Evolutionary conservation across 1,284 basidiomycete species (phyloP).

Genomic region (Cerioporus squamosus): DNA sequence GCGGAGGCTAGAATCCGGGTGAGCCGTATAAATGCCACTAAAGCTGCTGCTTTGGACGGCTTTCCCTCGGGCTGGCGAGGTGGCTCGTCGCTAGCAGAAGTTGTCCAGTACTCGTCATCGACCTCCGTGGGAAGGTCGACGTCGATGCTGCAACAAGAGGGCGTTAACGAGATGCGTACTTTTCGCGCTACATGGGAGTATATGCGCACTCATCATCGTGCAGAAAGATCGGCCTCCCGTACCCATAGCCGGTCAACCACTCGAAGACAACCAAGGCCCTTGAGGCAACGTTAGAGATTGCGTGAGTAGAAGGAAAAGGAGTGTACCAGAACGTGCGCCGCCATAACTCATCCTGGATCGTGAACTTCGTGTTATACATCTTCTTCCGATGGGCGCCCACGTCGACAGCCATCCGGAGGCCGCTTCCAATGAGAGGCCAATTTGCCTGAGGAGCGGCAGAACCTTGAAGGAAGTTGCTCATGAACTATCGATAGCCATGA

Average conservation of each 20-base stretch:
- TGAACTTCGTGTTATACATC: conserved; percentile 31
- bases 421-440: conserved; percentile 55
- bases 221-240: conserved; percentile 85
- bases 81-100: conserved; percentile 43
- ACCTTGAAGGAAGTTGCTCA: conserved; percentile 42
- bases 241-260: conserved; percentile 62
- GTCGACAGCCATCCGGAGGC: conserved; percentile 51
- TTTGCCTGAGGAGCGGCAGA: conserved; percentile 52
- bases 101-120: conserved; percentile 76
- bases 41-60: conserved; percentile 57
- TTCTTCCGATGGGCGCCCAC: conserved; percentile 45
- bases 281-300: not conserved
- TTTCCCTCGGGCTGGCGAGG: conserved; percentile 58
- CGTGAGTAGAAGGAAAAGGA: not conserved
- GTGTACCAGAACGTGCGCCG: conserved; percentile 75
- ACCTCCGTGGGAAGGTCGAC: conserved; percentile 68
- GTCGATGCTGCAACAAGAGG: conserved; percentile 51
- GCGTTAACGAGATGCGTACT: not conserved
- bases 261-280: conserved; percentile 69
- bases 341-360: conserved; percentile 53
- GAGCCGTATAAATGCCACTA: conserved; percentile 61
- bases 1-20: conserved; percentile 66
- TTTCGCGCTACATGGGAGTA: no score
- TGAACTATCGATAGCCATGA: conserved; percentile 26
- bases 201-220: conserved; percentile 77